Evolutionary conservation across 2,329 filamentous ascomycete genomes (phyloP), one percentile per base, ranked within the genome.

Genomic region (Truncatella angustata): DNA sequence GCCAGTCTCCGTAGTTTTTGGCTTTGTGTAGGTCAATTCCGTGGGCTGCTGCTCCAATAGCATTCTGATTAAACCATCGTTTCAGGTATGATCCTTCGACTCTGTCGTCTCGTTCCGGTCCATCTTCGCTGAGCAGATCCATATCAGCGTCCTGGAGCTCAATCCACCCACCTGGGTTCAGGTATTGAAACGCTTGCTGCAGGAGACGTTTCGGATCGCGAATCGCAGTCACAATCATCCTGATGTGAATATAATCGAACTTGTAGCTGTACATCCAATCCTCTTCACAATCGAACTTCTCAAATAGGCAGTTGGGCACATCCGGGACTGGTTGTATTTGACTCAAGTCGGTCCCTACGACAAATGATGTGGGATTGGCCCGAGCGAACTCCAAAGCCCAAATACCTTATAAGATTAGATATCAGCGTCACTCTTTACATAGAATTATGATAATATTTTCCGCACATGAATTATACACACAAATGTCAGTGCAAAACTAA

Each of bases 1-100:
- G 43, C 50, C 43, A 52, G 5, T 40, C 20, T 10, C 23, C 21
- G 21, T 52, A 42, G 10, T 52, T 11, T 16, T 28, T 30, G 5
- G 50, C 44, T 30, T 52, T 52, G 35, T 47, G 44, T 6, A 47
- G 14, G 11, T 52, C 50, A 11, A 47, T 45, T 7, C 50, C 50
- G 7, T 35, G 16, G 21, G 23, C 9, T 43, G 44, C 24, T 4
- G 43, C 50, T 5, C 50, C 50, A 10, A 16, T 30, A 12, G 43
- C 44, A 36, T 16, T 39, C 20, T 32, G 11, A 4, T 52, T 35
- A 3, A 47, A 52, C 43, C 44, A 52, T 10, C 34, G 18, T 18
- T 48, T 49, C 10, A 49, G 34, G 39, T 37, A 39, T 5, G 43
- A 24, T 28, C 43, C n/a, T 28, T 23, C 6, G 16, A 48, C 24